Percentiles rank a stretch among this genome's conserved stretches.
These are phyloP conservation scores for Bifiguratus adelaidae DNA, from an alignment of 192 early-diverging fungal genomes.

Conservation along the genomic window DNA sequence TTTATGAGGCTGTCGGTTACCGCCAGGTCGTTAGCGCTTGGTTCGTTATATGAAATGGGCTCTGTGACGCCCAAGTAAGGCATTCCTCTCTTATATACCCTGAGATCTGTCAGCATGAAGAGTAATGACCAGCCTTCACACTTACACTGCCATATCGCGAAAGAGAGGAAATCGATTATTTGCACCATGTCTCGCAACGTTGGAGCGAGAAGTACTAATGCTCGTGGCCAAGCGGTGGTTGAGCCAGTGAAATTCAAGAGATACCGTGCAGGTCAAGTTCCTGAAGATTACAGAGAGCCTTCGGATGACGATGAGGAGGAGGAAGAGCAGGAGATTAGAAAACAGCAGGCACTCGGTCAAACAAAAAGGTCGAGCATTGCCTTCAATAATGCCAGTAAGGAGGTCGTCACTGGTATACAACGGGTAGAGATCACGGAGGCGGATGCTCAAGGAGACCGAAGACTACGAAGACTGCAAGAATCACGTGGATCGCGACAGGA, in stretches of 20 bases:
- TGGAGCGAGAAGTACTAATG: conserved; percentile 2
- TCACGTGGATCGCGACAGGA: conserved; percentile 10
- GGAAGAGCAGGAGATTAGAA: conserved; percentile 16
- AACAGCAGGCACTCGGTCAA: conserved; percentile 4
- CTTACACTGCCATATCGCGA: too few species aligned
- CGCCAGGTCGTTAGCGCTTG: conserved; percentile 55
- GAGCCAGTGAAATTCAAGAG: conserved; percentile 21
- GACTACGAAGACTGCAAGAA: conserved; percentile 32
- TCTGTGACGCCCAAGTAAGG: conserved; percentile 79
- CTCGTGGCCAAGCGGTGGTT: background rate
- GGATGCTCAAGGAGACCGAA: conserved; percentile 24
- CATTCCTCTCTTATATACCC: too few species aligned
- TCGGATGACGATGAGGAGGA: conserved; percentile 37
- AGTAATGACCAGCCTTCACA: too few species aligned
- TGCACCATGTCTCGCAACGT: background rate
- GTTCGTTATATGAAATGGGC: conserved; percentile 54
- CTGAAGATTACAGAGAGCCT: conserved; percentile 38
- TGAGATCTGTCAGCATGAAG: too few species aligned
- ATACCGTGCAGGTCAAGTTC: conserved; percentile 46
- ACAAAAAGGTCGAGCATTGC: conserved; percentile 5
- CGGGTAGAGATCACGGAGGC: conserved; percentile 31
- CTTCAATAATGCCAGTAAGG: conserved; percentile 16
- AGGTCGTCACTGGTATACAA: conserved; percentile 26
- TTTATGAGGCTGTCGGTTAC: conserved; percentile 57
- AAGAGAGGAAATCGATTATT: too few species aligned